Base-by-base conservation (phyloP, 1,284 basidiomycete species). In the Malassezia vespertilionis region DNA sequence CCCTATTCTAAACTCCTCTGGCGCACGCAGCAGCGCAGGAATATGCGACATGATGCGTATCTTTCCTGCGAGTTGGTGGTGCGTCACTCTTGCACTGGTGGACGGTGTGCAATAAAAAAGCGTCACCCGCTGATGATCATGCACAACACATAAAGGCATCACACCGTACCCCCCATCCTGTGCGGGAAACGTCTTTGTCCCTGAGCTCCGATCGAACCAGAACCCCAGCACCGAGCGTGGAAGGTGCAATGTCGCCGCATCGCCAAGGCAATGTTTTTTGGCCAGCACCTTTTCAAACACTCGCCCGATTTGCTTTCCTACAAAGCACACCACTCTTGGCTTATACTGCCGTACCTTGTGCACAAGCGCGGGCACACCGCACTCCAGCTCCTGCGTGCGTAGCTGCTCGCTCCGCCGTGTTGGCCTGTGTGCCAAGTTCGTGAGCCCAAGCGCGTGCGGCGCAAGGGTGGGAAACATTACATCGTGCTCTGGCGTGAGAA, bases 1-100 rank as follows among this genome's bases (percentile, higher is more conserved):
- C n/a, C n/a, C n/a, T n/a, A n/a, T n/a, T n/a, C n/a, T n/a, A n/a
- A n/a, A n/a, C n/a, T n/a, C n/a, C n/a, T n/a, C n/a, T n/a, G n/a
- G n/a, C n/a, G n/a, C n/a, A n/a, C n/a, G n/a, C 21, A 46, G 27
- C 9, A 58, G 23, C 17, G 26, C 8, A 1, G 44, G 28, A 7
- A 61, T 43, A 27, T 54, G 49, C 1, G 46, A 41, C 9, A 62
- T 49, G 18, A 62, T 58, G 18, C 57, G 52, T 2, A 45, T 53
- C 40, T 65, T 65, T 24, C 57, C 63, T 4, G 55, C 44, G 5
- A 65, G 42, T 33, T 62, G 59, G 37, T 65, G 63, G 3, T 62
- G 60, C 18, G 63, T 65, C 7, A 65, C 63, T 11, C 63, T 49
- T 15, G 60, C 63, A n/a, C 57, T 60, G 27, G 61, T 58, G 14